Evolutionary conservation across 2,329 filamentous ascomycete species (phyloP), one percentile per base, ranked within the genome.

Genomic region (Parasarocladium wereldwijsianum): DNA sequence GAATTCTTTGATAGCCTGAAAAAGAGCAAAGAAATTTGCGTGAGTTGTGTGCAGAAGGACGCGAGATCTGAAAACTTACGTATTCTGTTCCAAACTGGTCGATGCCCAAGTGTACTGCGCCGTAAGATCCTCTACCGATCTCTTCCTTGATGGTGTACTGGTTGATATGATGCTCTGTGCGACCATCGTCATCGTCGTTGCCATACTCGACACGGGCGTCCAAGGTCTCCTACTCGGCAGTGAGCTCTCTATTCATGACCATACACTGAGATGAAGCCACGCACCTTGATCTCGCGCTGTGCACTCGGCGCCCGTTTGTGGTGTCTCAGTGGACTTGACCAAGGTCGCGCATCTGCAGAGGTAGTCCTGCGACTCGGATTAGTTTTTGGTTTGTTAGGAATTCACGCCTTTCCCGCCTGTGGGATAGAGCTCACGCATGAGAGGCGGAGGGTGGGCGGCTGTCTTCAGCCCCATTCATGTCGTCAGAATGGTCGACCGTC

Each of bases 111-210:
- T 96, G 85, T 10, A 98, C 90, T 8, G 86, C 79, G 6, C 90
- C 90, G 51, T 93, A 98, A 0, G 87, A 96, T 12, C 90, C 90
- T 39, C 85, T 69, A n/a, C 90, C 90, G 43, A 98, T 94, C 61
- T 96, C 87, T 50, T 93, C 80, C 51, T 80, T 76, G 46, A 98
- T 90, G 34, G 79, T 66, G 52, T 96, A 98, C 56, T 96, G 87
- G 51, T 96, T 96, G 58, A 96, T 87, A 34, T 75, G 71, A 47
- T 92, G 83, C 47, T 92, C 75, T 3, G 79, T 75, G 29, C 64
- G 69, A 16, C 85, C 85, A 46, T 93, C 84, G 40, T 77, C 65
- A 42, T 87, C 78, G 50, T 85, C 86, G 44, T 77, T 90, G 36
- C 71, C 77, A 53, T 92, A 93, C 48, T 90, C 76, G 17, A 84